Percentiles rank a stretch among this genome's conserved stretches.
phyloP scores from a whole-genome alignment of 139 green algal genomes.

The Chlorella sp. region DNA sequence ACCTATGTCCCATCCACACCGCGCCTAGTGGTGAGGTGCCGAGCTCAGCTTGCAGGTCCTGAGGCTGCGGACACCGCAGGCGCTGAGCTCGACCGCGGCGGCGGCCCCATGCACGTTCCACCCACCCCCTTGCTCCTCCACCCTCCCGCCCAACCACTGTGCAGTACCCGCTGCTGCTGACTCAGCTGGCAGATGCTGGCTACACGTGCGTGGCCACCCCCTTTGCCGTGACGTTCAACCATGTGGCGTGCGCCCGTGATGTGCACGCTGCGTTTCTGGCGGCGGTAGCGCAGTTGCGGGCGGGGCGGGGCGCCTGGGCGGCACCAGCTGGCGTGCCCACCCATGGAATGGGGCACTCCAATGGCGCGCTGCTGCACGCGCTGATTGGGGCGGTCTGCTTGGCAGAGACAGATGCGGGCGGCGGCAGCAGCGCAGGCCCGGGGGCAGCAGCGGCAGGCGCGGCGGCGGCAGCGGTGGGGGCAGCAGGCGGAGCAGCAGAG shows the following conservation, averaged over 20 bases:
- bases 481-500: not conserved
- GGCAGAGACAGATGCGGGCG: not conserved
- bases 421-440: not conserved
- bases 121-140: too few relatives aligned
- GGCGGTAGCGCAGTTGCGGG: conserved; percentile 45
- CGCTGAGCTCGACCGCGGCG: too few relatives aligned
- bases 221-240: conserved; percentile 82
- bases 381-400: conserved; percentile 46
- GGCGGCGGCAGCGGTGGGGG: not conserved
- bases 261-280: conserved; percentile 77
- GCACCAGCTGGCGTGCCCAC: conserved; percentile 57
- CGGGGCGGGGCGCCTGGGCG: not conserved
- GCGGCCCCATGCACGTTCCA: too few relatives aligned
- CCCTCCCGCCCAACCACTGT: too few relatives aligned
- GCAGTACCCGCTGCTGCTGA: conserved; percentile 6
- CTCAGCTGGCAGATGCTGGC: conserved; percentile 61
- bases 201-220: conserved; percentile 71
- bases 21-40: too few relatives aligned
- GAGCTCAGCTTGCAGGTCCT: too few relatives aligned
- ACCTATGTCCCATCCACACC: too few relatives aligned
- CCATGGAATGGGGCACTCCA: conserved; percentile 88
- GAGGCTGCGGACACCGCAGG: too few relatives aligned
- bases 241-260: conserved; percentile 83
- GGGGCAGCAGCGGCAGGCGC: not conserved
- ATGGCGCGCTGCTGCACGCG: conserved; percentile 84